Base-by-base conservation (phyloP, 106 monocot species). In the Agapanthus africanus region DNA sequence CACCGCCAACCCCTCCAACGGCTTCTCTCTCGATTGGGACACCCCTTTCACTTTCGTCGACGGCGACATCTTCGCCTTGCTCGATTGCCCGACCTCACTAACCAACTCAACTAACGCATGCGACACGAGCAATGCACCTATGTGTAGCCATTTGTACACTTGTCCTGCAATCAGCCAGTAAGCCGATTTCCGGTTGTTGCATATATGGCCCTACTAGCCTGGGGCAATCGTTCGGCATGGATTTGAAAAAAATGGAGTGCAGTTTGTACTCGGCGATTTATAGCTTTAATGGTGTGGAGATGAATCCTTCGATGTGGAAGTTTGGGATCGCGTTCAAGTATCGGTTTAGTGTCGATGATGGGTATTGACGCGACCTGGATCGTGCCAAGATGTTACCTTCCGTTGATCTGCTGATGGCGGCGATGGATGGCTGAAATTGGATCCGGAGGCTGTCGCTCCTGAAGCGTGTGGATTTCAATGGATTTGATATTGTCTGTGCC, bases 321-420 rank as follows among this genome's bases (percentile, higher is more conserved):
- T 80, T 54, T 39, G 79, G 79, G 40, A 70, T 80, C 6, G 74
- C 70, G 2, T 36, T 80, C 44, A 80, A 75, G 74, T 80, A 80
- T 52, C 6, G 63, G 70, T 80, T 80, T 37, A 80, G 79, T 32
- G 79, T 70, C 27, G 79, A 80, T 34, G 70, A 80, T 31, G 73
- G n/a, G n/a, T n/a, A n/a, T n/a, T n/a, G n/a, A n/a, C n/a, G n/a
- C n/a, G n/a, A n/a, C n/a, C n/a, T n/a, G n/a, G n/a, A n/a, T n/a
- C n/a, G n/a, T n/a, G n/a, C n/a, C n/a, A n/a, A n/a, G n/a, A n/a
- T n/a, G n/a, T n/a, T n/a, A n/a, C n/a, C n/a, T n/a, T n/a, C n/a
- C n/a, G n/a, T n/a, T n/a, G n/a, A n/a, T n/a, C n/a, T n/a, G n/a
- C n/a, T n/a, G n/a, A n/a, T n/a, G n/a, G n/a, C n/a, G n/a, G n/a